Evolutionary conservation across 2,329 filamentous ascomycete genomes (phyloP).

Genomic region (Penicillium sp.): DNA sequence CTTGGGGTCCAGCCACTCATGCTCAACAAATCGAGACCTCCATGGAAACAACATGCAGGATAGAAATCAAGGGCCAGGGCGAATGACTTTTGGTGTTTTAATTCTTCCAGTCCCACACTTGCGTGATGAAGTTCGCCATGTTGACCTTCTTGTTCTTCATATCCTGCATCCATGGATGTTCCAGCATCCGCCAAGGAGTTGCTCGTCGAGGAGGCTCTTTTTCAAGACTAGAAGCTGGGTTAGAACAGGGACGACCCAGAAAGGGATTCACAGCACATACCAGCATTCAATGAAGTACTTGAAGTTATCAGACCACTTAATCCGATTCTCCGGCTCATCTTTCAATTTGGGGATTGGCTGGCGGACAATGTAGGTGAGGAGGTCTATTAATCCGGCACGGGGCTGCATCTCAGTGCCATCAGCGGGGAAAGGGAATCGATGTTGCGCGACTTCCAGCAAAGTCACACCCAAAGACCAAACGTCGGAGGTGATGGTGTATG

Average conservation of each 20-base stretch:
- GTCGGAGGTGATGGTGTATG: conserved; percentile 97
- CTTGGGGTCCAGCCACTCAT: conserved; percentile 28
- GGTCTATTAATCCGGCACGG: conserved; percentile 85
- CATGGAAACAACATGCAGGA: neutral
- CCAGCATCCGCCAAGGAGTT: conserved; percentile 97
- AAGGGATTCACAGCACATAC: conserved; percentile 50
- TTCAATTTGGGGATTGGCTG: conserved; percentile 94
- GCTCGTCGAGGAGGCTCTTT: conserved; percentile 86
- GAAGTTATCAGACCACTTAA: conserved; percentile 95
- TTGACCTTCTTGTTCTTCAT: conserved; percentile 96
- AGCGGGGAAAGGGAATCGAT: conserved; percentile 96
- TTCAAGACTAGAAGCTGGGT: conserved; percentile 66
- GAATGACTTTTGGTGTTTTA: conserved; percentile 29
- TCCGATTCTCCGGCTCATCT: conserved; percentile 84
- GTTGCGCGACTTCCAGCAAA: conserved; percentile 96
- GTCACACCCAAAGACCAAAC: conserved; percentile 98
- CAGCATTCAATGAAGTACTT: conserved; percentile 99
- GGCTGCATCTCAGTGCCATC: conserved; percentile 96
- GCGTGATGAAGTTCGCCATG: conserved; percentile 89
- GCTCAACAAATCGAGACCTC: conserved; percentile 7
- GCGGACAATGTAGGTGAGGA: conserved; percentile 94
- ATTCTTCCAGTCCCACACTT: conserved; percentile 96
- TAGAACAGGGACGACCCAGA: conserved; percentile 10
- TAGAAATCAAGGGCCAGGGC: neutral
- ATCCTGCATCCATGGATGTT: conserved; percentile 98